These are phyloP conservation scores for Salix viminalis DNA, from an alignment of 345 rosid genomes.

Conservation along the genomic window DNA sequence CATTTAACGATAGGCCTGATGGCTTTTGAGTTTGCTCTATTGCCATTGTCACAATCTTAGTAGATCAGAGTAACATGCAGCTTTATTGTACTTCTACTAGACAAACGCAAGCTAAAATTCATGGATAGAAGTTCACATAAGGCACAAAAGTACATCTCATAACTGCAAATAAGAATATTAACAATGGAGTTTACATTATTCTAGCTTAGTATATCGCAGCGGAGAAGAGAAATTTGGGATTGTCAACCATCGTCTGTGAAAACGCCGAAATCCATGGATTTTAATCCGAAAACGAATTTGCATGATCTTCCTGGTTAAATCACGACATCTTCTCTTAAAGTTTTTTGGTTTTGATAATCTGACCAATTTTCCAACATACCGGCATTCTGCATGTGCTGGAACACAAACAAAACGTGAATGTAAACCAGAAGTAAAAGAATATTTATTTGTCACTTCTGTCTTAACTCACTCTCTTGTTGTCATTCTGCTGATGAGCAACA, in stretches of 20 bases:
- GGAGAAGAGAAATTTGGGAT: constrained; percentile 54
- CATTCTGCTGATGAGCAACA: neutral
- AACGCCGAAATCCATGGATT: constrained; percentile 56
- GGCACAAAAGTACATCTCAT: neutral
- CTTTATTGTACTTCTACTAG: neutral
- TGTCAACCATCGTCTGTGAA: constrained; percentile 50
- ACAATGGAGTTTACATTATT: constrained; percentile 16
- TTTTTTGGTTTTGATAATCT: constrained; percentile 35
- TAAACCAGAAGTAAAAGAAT: neutral
- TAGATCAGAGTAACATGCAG: neutral
- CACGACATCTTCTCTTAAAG: constrained; percentile 43
- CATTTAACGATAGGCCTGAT: neutral
- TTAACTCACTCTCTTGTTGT: neutral
- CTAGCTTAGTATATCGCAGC: constrained; percentile 44
- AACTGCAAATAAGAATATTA: neutral
- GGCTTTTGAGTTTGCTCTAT: neutral
- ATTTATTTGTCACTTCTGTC: neutral
- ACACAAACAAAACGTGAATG: constrained; percentile 3
- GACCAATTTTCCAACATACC: constrained; percentile 33
- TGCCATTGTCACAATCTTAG: neutral
- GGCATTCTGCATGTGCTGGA: constrained; percentile 40
- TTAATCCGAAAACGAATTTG: constrained; percentile 55
- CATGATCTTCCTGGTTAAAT: constrained; percentile 47
- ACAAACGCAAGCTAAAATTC: neutral
- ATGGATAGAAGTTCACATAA: constrained; percentile 1